Percentiles rank a stretch among this genome's conserved stretches.
phyloP scores from a whole-genome alignment of 2,329 filamentous ascomycete species.

The Colletotrichum plurivorum region DNA sequence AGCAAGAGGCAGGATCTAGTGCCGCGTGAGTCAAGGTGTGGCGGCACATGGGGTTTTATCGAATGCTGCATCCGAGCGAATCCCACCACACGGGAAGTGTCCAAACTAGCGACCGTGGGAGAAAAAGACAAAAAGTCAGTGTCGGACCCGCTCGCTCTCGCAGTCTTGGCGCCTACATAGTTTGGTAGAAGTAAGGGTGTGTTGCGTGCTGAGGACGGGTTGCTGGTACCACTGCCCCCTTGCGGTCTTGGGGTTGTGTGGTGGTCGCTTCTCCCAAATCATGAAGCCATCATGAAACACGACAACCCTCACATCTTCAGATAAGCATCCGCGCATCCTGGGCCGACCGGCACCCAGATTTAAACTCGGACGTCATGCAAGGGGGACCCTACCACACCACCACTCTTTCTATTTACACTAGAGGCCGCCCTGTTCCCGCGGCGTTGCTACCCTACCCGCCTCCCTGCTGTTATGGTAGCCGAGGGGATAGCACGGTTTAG shows the following conservation, averaged over 20 bases:
- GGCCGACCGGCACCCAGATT: conserved; percentile 28
- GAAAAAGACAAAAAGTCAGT: conserved; percentile 3
- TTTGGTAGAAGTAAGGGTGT: not conserved
- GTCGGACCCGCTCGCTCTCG: conserved; percentile 20
- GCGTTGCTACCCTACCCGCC: not conserved
- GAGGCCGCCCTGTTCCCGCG: conserved; percentile 20
- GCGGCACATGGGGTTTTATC: conserved; percentile 33
- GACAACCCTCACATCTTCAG: conserved; percentile 37
- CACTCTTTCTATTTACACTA: no score
- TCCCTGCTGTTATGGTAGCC: not conserved
- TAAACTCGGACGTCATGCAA: conserved; percentile 28
- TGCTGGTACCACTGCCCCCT: not conserved
- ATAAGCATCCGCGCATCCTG: conserved; percentile 36
- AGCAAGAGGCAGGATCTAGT: not conserved
- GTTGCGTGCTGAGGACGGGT: not conserved
- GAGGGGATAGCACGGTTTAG: not conserved
- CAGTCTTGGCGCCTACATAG: conserved; percentile 17
- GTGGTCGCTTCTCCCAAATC: conserved; percentile 26
- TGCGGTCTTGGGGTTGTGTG: not conserved
- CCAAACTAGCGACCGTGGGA: conserved; percentile 11
- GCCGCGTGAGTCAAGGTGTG: not conserved
- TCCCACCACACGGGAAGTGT: not conserved
- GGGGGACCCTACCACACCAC: conserved; percentile 3
- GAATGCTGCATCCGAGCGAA: conserved; percentile 13
- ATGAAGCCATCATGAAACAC: conserved; percentile 43